phyloP scores from a whole-genome alignment of 345 rosid genomes.

The Gossypium thurberi region DNA sequence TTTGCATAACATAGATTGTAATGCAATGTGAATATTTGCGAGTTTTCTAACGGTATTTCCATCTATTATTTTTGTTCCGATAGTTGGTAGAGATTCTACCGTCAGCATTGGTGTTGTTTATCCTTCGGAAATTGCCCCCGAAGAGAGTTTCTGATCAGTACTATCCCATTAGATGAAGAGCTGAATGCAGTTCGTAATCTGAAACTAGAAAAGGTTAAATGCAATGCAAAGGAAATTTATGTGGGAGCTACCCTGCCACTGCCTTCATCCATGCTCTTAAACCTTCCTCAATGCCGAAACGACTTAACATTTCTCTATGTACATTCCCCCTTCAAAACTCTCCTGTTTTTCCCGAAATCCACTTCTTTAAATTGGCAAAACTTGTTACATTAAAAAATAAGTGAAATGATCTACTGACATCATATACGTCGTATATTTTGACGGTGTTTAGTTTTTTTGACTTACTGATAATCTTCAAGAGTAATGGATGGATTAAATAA shows the following conservation, averaged over 20 bases:
- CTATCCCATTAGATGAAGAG: conserved; percentile 51
- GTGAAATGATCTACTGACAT: no score
- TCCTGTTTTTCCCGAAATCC: not conserved
- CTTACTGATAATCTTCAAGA: no score
- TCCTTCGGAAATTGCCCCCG: conserved; percentile 75
- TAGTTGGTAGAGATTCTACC: conserved; percentile 80
- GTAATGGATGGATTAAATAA: no score
- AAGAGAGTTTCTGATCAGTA: conserved; percentile 63
- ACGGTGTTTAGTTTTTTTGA: no score
- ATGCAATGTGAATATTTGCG: no score
- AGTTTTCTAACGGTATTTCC: not conserved
- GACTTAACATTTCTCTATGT: not conserved
- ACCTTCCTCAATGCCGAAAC: not conserved
- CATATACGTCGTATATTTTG: no score
- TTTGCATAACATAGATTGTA: no score
- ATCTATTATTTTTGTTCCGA: not conserved
- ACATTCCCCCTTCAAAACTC: not conserved
- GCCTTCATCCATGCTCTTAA: not conserved
- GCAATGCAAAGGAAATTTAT: not conserved
- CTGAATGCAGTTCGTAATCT: not conserved
- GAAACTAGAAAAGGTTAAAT: not conserved
- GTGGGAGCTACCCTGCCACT: not conserved
- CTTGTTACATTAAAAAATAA: no score
- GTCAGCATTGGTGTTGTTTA: conserved; percentile 62
- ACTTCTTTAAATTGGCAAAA: not conserved